Percentiles rank a stretch among this genome's conserved stretches.
Evolutionary conservation across 202 grass and related monocot species (phyloP).

Genomic region (Hordeum pubiflorum): DNA sequence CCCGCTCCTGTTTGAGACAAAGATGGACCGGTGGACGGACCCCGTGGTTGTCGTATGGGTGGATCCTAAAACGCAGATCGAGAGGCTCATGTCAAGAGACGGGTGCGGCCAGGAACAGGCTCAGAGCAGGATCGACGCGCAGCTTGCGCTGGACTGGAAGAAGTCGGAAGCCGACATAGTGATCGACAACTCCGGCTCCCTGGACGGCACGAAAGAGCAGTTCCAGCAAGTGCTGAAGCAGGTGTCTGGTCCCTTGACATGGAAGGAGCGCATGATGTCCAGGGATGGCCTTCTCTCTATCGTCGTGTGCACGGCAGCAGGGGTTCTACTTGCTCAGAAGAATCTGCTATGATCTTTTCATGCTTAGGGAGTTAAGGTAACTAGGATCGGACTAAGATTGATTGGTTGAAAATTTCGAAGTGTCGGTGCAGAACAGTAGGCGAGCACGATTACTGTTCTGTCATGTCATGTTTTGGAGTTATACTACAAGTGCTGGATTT

Average conservation of each 20-base stretch:
- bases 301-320: conserved; percentile 33
- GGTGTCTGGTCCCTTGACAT: conserved; percentile 46
- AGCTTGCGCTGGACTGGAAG: conserved; percentile 62
- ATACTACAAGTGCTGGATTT: background rate
- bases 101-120: conserved; percentile 60
- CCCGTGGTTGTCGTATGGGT: conserved; percentile 77
- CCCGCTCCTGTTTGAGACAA: conserved; percentile 72
- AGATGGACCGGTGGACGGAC: conserved; percentile 61
- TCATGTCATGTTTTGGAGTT: background rate
- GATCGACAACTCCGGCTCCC: conserved; percentile 53
- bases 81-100: conserved; percentile 71
- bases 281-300: conserved; percentile 60
- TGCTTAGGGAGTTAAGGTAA: background rate
- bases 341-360: conserved; percentile 38
- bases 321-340: conserved; percentile 51
- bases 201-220: conserved; percentile 55
- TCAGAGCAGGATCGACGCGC: conserved; percentile 54
- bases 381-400: background rate
- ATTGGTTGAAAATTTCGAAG: background rate
- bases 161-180: conserved; percentile 63
- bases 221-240: conserved; percentile 45
- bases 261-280: conserved; percentile 54
- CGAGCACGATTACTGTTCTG: background rate
- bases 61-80: conserved; percentile 50
- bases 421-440: background rate